Evolutionary conservation across 1,284 basidiomycete species (phyloP).

Genomic region (Polyporus tsugae): DNA sequence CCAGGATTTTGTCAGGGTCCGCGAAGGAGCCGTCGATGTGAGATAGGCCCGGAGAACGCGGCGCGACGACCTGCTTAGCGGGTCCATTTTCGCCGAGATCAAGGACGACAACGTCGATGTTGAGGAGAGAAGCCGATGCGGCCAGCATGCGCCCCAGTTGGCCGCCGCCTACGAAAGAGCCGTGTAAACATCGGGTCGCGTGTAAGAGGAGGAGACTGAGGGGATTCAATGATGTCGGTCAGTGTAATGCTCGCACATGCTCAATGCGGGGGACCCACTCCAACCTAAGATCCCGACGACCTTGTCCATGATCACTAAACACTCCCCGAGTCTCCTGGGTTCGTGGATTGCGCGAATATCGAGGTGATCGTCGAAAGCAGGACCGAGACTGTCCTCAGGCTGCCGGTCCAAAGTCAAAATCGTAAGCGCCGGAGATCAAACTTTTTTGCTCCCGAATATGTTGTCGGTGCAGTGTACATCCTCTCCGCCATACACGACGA

Average conservation of each 20-base stretch:
- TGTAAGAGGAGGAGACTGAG: slow-evolving; percentile 21
- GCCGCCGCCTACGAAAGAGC: slow-evolving; percentile 78
- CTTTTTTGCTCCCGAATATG: slow-evolving; percentile 23
- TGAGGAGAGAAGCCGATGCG: slow-evolving; percentile 89
- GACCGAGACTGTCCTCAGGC: neutral
- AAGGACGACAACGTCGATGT: slow-evolving; percentile 89
- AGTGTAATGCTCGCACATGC: neutral
- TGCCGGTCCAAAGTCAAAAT: slow-evolving; percentile 9
- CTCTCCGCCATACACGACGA: slow-evolving; percentile 19
- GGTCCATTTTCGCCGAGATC: slow-evolving; percentile 85
- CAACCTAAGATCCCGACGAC: slow-evolving; percentile 71
- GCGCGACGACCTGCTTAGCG: slow-evolving; percentile 89
- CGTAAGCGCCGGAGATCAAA: slow-evolving; percentile 24
- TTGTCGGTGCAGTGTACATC: too few species aligned
- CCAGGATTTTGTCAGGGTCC: slow-evolving; percentile 81
- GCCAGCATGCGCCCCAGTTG: slow-evolving; percentile 99
- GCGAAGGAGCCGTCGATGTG: slow-evolving; percentile 95
- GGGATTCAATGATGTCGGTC: slow-evolving; percentile 5
- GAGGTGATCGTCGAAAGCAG: slow-evolving; percentile 14
- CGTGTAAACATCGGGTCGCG: slow-evolving; percentile 15
- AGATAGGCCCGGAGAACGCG: slow-evolving; percentile 53
- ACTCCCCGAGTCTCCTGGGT: neutral
- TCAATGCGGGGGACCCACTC: slow-evolving; percentile 51
- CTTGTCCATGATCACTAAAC: slow-evolving; percentile 53
- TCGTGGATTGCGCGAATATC: neutral